Evolutionary conservation across 495 filamentous ascomycete species (phyloP).

Genomic region (Neurospora tetrasperma): DNA sequence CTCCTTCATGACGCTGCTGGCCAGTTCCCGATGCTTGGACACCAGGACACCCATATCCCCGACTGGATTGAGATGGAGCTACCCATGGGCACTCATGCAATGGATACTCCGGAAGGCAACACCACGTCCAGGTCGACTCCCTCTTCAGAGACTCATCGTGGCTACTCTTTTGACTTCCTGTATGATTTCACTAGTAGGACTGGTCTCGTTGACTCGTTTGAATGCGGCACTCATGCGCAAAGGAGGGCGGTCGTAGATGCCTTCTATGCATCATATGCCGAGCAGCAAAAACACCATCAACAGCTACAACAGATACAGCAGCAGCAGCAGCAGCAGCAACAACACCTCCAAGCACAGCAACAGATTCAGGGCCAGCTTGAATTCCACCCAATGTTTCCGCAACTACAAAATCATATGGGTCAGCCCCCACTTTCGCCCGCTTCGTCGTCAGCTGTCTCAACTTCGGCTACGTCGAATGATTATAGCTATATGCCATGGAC

Average conservation of each 20-base stretch:
- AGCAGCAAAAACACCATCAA: slow-evolving; percentile 5
- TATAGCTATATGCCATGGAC: not conserved
- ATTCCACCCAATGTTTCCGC: not conserved
- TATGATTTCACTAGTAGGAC: slow-evolving; percentile 23
- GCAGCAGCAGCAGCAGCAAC: not conserved
- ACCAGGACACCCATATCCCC: slow-evolving; percentile 1
- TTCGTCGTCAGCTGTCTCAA: not conserved
- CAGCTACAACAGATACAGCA: not conserved
- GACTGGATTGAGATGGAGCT: slow-evolving; percentile 13
- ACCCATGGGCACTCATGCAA: not conserved
- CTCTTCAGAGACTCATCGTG: slow-evolving; percentile 6
- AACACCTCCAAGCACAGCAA: not conserved
- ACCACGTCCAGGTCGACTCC: not conserved
- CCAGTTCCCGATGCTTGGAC: slow-evolving; percentile 6
- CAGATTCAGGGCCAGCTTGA: not conserved
- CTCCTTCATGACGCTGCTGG: slow-evolving; percentile 17
- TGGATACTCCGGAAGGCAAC: not conserved
- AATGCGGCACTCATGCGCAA: slow-evolving; percentile 19
- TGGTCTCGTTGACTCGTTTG: slow-evolving; percentile 22
- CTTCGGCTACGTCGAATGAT: not conserved
- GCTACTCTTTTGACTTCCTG: slow-evolving; percentile 18
- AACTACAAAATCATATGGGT: not conserved
- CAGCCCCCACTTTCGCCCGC: not conserved
- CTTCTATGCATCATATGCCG: slow-evolving; percentile 12
- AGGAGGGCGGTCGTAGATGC: slow-evolving; percentile 16